A percentile compares a stretch with the other conserved stretches of the same genome.
Evolutionary conservation across 805 yeast genomes (phyloP).

Genomic region (Candida quercuum): DNA sequence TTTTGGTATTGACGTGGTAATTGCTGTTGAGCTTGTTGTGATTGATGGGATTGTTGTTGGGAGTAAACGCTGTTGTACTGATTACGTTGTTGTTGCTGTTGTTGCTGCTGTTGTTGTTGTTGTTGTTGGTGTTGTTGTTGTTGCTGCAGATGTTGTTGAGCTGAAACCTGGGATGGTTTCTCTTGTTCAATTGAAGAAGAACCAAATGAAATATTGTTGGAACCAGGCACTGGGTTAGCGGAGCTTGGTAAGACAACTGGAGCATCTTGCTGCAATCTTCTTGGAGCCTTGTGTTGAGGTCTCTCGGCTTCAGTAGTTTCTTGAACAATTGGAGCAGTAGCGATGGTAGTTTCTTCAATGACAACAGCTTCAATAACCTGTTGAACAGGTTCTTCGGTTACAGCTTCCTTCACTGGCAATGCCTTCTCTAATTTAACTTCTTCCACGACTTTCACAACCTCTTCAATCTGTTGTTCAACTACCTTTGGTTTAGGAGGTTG

Average conservation of each 20-base stretch:
- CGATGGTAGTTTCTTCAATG: conserved; percentile 18
- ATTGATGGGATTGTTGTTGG: conserved; percentile 18
- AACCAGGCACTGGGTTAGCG: conserved; percentile 30
- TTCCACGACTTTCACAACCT: conserved; percentile 12
- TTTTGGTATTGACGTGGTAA: conserved; percentile 9
- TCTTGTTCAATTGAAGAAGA: conserved; percentile 41
- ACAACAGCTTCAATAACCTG: conserved; percentile 7
- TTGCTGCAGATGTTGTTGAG: conserved; percentile 13
- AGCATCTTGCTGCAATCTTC: conserved; percentile 35
- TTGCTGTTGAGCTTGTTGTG: conserved; percentile 11
- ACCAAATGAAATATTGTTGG: conserved; percentile 60
- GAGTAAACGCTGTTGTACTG: conserved; percentile 1
- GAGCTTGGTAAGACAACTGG: conserved; percentile 51
- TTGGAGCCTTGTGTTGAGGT: too few relatives aligned
- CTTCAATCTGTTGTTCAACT: conserved; percentile 29
- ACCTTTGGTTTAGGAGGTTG: conserved; percentile 19
- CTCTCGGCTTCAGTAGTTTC: conserved; percentile 20
- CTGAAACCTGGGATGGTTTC: conserved; percentile 11
- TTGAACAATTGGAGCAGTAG: conserved; percentile 9
- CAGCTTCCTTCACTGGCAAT: too few relatives aligned
- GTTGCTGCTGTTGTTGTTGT: conserved; percentile 13
- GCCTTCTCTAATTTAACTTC: conserved; percentile 15
- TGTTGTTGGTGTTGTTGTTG: conserved; percentile 9
- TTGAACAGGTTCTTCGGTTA: conserved; percentile 15
- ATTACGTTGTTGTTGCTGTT: conserved; percentile 7